phyloP scores from a whole-genome alignment of 1,284 basidiomycete genomes.

The Ganoderma lucidum region DNA sequence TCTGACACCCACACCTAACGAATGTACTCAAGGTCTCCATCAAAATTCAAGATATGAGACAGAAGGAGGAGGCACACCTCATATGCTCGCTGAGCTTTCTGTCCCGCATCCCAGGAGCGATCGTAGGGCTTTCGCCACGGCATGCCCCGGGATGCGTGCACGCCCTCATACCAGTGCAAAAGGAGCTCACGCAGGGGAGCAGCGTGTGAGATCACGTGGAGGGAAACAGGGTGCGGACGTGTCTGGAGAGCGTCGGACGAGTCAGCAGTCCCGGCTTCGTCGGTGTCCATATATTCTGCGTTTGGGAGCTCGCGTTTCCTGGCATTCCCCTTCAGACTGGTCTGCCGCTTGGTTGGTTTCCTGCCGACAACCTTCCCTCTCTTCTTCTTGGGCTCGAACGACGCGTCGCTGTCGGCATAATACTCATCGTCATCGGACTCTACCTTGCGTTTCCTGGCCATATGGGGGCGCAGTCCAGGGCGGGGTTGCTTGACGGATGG shows the following conservation, averaged over 20 bases:
- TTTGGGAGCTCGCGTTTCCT: constrained; percentile 23
- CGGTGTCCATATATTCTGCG: constrained; percentile 8
- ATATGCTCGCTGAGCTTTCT: constrained; percentile 78
- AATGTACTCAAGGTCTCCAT: constrained; percentile 2
- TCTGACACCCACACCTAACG: constrained; percentile 89
- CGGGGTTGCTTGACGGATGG: background rate
- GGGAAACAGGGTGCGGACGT: constrained; percentile 42
- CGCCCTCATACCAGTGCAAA: constrained; percentile 73
- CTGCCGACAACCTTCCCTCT: constrained; percentile 15
- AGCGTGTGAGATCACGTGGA: constrained; percentile 47
- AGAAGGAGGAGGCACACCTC: constrained; percentile 55
- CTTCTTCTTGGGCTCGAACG: constrained; percentile 29
- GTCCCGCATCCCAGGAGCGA: constrained; percentile 54
- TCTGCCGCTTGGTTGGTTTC: constrained; percentile 16
- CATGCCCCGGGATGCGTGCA: constrained; percentile 76
- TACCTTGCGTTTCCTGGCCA: constrained; percentile 36
- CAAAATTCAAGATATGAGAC: background rate
- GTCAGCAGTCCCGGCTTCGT: constrained; percentile 10
- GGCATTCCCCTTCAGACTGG: constrained; percentile 19
- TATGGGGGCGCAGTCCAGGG: constrained; percentile 3
- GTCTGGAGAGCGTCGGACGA: constrained; percentile 10
- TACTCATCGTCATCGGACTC: constrained; percentile 24
- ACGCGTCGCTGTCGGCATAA: constrained; percentile 29
- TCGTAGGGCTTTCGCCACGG: constrained; percentile 85
- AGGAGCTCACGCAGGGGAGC: constrained; percentile 54